These are phyloP conservation scores for Ustilago xerochloae DNA, from an alignment of 1,284 basidiomycete genomes.

Conservation along the genomic window DNA sequence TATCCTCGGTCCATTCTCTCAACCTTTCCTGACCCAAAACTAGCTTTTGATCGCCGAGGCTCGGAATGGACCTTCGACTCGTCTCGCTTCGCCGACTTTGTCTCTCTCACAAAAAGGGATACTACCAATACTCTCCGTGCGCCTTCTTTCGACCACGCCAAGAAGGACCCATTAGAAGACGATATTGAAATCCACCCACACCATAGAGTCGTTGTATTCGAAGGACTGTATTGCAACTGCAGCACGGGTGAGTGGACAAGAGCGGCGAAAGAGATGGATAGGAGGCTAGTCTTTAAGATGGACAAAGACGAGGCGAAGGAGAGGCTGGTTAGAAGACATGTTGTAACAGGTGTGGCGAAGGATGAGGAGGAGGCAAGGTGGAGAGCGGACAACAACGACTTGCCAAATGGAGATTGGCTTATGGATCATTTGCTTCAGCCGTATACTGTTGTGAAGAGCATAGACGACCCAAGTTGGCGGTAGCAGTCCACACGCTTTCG, in stretches of 20 bases:
- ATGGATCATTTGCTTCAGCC: slow-evolving; percentile 58
- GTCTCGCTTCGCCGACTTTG: slow-evolving; percentile 56
- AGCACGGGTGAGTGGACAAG: slow-evolving; percentile 78
- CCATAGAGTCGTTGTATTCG: slow-evolving; percentile 82
- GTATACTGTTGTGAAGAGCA: slow-evolving; percentile 30
- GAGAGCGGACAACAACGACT: slow-evolving; percentile 70
- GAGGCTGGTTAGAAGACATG: slow-evolving; percentile 79
- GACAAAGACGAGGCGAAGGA: slow-evolving; percentile 74
- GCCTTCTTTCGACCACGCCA: slow-evolving; percentile 77
- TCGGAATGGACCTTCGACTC: slow-evolving; percentile 66
- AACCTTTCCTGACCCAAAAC: slow-evolving; percentile 74
- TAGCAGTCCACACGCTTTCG: not conserved
- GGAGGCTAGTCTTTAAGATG: slow-evolving; percentile 81
- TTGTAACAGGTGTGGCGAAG: slow-evolving; percentile 78
- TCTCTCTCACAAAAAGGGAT: slow-evolving; percentile 18
- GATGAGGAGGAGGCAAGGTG: slow-evolving; percentile 76
- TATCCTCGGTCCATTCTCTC: slow-evolving; percentile 72
- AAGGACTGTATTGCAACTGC: slow-evolving; percentile 84
- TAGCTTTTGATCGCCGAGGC: slow-evolving; percentile 60
- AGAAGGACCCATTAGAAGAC: slow-evolving; percentile 72
- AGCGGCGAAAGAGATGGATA: slow-evolving; percentile 78
- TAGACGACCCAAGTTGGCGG: slow-evolving; percentile 39
- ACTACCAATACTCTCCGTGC: slow-evolving; percentile 34
- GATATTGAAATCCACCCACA: slow-evolving; percentile 73
- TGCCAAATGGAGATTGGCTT: slow-evolving; percentile 66